Percentiles rank a stretch among this genome's conserved stretches.
phyloP scores from a whole-genome alignment of 768 basidiomycete species.

The Termitomyces sp. region DNA sequence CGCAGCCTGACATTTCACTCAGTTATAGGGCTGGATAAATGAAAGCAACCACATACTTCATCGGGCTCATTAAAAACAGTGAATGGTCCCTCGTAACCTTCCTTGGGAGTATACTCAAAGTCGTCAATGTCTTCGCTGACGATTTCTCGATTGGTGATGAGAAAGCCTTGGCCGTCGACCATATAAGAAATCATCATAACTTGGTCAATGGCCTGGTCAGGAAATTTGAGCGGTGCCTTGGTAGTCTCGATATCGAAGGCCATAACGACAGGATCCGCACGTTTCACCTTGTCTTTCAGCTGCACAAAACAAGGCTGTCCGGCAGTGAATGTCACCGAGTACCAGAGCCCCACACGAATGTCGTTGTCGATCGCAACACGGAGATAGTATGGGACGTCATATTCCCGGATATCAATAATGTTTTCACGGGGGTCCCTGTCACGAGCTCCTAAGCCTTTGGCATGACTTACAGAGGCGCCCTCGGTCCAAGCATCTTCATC shows the following conservation, averaged over 20 bases:
- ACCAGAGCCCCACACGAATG: constrained; percentile 98
- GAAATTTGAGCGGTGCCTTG: constrained; percentile 99
- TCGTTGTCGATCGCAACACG: constrained; percentile 99
- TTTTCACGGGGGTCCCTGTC: constrained; percentile 87
- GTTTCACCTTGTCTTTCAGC: constrained; percentile 85
- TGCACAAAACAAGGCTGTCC: constrained; percentile 73
- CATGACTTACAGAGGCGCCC: constrained; percentile 29
- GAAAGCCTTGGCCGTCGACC: constrained; percentile 95
- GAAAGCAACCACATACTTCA: constrained; percentile 54
- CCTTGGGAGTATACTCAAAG: constrained; percentile 98
- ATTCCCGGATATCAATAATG: constrained; percentile 93
- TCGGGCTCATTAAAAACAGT: constrained; percentile 92
- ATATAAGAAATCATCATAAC: constrained; percentile 99
- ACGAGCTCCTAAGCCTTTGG: constrained; percentile 27
- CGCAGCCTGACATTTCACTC: constrained; percentile 50
- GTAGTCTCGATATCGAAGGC: constrained; percentile 99
- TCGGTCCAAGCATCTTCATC: constrained; percentile 59
- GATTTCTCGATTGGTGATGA: constrained; percentile 97
- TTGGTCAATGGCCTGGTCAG: constrained; percentile 92
- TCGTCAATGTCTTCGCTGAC: constrained; percentile 97
- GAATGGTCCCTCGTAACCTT: constrained; percentile 96
- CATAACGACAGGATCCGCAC: constrained; percentile 99
- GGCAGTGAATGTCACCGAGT: constrained; percentile 76
- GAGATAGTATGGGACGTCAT: constrained; percentile 95
- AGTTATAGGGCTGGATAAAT: background rate